Percentiles rank a stretch among this genome's conserved stretches.
phyloP scores from a whole-genome alignment of 1,139 yeast genomes.

The Blastobotrys capitulatus region DNA sequence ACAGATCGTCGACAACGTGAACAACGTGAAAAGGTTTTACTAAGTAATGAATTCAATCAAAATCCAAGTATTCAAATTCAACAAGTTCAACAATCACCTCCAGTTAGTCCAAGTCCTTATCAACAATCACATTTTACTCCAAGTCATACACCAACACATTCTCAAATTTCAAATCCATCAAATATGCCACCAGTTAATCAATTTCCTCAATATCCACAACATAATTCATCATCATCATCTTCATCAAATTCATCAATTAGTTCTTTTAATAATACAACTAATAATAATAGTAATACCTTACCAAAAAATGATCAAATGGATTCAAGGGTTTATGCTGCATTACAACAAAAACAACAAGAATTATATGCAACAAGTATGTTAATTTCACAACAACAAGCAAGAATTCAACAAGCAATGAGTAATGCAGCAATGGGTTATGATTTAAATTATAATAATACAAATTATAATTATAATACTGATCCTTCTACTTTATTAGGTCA shows the following conservation, averaged over 20 bases:
- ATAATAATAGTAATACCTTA: not conserved
- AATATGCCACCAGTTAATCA: not conserved
- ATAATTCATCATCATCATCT: slow-evolving; percentile 11
- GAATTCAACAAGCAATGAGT: slow-evolving; percentile 31
- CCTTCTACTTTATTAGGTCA: slow-evolving; percentile 1
- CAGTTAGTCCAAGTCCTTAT: slow-evolving; percentile 15
- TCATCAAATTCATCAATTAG: slow-evolving; percentile 7
- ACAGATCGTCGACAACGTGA: slow-evolving; percentile 30
- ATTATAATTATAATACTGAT: not conserved
- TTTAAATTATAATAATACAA: not conserved
- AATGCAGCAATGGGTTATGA: slow-evolving; percentile 19
- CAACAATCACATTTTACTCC: not conserved
- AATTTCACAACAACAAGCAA: slow-evolving; percentile 34
- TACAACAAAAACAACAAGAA: slow-evolving; percentile 38
- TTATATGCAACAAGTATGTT: slow-evolving; percentile 30
- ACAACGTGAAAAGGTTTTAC: slow-evolving; percentile 13
- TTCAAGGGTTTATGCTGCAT: slow-evolving; percentile 15
- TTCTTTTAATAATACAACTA: not conserved
- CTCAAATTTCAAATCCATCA: not conserved
- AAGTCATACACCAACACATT: not conserved
- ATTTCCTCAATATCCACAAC: slow-evolving; percentile 4
- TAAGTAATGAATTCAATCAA: not conserved
- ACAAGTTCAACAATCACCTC: slow-evolving; percentile 15
- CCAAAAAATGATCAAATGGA: slow-evolving; percentile 5
- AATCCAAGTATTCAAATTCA: slow-evolving; percentile 7